A percentile compares a stretch with the other conserved stretches of the same genome.
These are phyloP conservation scores for Hansenula sp. DNA, from an alignment of 1,139 yeast species.

Conservation along the genomic window DNA sequence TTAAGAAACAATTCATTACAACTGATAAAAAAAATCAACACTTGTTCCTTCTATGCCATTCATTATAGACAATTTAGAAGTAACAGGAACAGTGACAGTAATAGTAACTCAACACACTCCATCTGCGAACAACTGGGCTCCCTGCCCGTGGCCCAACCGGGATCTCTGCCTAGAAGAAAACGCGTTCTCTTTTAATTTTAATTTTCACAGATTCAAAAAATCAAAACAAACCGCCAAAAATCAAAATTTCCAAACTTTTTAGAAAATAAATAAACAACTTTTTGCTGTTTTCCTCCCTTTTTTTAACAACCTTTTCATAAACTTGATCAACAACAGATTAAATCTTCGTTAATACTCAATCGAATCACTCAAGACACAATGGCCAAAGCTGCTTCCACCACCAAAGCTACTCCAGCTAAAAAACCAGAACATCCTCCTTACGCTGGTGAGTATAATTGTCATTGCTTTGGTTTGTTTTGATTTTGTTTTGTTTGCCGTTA, in stretches of 20 bases:
- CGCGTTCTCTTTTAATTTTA: not conserved
- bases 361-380: not conserved
- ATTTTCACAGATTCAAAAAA: not conserved
- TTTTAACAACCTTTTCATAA: not conserved
- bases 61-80: no score
- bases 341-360: not conserved
- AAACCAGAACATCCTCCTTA: slow-evolving; percentile 36
- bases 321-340: not conserved
- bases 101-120: no score
- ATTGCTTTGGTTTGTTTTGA: not conserved
- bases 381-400: slow-evolving; percentile 14
- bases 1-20: no score
- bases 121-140: not conserved
- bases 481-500: not conserved
- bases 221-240: not conserved
- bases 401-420: slow-evolving; percentile 21
- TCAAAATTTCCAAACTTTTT: slow-evolving; percentile 1
- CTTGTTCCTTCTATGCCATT: no score
- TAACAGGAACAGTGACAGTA: no score
- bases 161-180: not conserved
- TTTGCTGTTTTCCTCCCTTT: slow-evolving; percentile 3
- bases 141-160: not conserved
- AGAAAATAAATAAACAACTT: slow-evolving; percentile 3
- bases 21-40: no score
- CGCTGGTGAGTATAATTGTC: slow-evolving; percentile 29